These are phyloP conservation scores for Pistacia atlantica DNA, from an alignment of 345 rosid genomes.

Conservation along the genomic window DNA sequence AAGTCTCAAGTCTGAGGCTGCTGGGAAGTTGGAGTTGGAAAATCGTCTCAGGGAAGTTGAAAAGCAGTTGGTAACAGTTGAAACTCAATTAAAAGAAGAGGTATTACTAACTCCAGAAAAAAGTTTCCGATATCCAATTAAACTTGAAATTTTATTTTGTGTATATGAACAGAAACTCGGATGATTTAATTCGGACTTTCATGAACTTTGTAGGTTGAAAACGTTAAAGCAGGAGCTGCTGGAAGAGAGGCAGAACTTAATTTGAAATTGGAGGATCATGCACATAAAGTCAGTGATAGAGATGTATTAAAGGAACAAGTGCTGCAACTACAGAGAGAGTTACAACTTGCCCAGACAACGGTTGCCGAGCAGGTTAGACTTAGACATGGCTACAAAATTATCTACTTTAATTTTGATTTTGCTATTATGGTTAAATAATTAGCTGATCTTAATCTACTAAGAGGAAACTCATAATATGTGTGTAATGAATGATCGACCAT, in stretches of 20 bases:
- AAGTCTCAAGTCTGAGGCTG: constrained; percentile 47
- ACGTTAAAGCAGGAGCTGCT: constrained; percentile 34
- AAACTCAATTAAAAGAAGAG: constrained; percentile 54
- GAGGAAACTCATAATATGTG: neutral
- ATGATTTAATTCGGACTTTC: constrained; percentile 7
- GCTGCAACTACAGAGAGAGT: constrained; percentile 54
- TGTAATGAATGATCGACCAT: neutral
- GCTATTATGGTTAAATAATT: neutral
- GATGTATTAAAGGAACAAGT: constrained; percentile 48
- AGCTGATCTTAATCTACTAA: neutral
- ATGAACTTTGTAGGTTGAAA: constrained; percentile 40
- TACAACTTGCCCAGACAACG: constrained; percentile 41
- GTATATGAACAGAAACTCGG: neutral
- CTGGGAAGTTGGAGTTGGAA: constrained; percentile 54
- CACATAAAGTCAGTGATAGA: constrained; percentile 38
- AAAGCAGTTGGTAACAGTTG: constrained; percentile 42
- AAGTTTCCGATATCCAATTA: neutral
- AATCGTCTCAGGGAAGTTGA: constrained; percentile 63
- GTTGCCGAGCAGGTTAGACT: constrained; percentile 49
- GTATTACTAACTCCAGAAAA: constrained; percentile 27
- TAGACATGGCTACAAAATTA: neutral
- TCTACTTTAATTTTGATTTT: neutral
- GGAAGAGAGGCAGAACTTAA: constrained; percentile 43
- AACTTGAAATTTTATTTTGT: neutral
- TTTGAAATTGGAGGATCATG: constrained; percentile 50